Conservation (phyloP, 208 protist genomes). For the Leptomonas pyrrhocoris region DNA sequence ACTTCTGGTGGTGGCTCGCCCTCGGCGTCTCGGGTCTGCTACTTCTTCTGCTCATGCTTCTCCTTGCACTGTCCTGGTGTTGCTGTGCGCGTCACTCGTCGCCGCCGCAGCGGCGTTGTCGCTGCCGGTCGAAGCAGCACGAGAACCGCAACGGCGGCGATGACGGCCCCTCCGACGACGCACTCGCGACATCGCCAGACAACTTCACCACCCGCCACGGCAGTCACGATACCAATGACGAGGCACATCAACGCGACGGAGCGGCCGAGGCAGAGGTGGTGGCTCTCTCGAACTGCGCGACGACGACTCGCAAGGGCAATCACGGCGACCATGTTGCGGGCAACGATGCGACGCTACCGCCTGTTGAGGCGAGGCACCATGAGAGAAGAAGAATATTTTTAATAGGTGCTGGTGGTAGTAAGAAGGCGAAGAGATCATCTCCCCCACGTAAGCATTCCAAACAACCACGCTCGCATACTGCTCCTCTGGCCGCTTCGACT, state of each 20-base stretch:
- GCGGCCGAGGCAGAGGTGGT: not conserved
- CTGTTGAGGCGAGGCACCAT: not conserved
- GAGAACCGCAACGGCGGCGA: not conserved
- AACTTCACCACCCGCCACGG: not conserved
- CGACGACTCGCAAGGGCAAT: not conserved
- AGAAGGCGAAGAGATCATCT: not conserved
- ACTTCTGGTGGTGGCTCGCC: slow-evolving; percentile 31
- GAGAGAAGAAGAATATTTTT: slow-evolving; percentile 1
- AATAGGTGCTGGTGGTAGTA: not conserved
- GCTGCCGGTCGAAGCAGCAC: not conserved
- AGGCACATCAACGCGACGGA: not conserved
- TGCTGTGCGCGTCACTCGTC: slow-evolving; percentile 3
- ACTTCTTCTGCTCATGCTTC: slow-evolving; percentile 13
- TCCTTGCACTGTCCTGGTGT: slow-evolving; percentile 21
- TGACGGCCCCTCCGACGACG: not conserved
- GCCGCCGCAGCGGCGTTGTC: not conserved
- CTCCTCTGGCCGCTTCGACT: no score
- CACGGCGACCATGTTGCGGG: not conserved
- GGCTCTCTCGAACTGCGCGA: slow-evolving; percentile 15
- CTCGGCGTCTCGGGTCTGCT: slow-evolving; percentile 18
- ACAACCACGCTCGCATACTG: not conserved
- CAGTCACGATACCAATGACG: slow-evolving; percentile 11
- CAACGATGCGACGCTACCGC: not conserved
- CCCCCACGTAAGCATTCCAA: not conserved
- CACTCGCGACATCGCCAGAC: slow-evolving; percentile 7